Base-by-base conservation (phyloP, 805 yeast species). In the Hagleromyces aurorensis region DNA sequence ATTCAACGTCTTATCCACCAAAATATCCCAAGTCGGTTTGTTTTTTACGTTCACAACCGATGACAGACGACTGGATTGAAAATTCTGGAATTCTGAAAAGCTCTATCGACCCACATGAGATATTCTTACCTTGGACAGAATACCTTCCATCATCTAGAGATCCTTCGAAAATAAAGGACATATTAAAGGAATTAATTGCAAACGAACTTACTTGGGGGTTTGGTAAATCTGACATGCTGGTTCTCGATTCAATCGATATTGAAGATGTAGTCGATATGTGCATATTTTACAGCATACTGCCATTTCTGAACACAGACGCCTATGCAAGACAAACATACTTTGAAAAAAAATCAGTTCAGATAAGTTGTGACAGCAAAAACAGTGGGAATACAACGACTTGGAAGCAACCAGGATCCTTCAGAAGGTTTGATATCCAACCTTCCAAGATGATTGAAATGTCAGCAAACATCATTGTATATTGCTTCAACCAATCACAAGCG, bases 391-490 rank as follows among this genome's bases (percentile, higher is more conserved):
- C 33, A n/a, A 24, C 21, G 28, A 13, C 21, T 11, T n/a, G 48
- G 10, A 72, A 65, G 33, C 63, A 69, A 23, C 91, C 94, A 4
- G 75, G 83, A 5, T 73, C 84, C 3, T 65, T 86, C 32, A 68
- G 96, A 39, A 83, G 87, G 49, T 87, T 86, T 55, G 85, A 82
- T 48, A 73, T 81, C 33, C 97, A 89, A 57, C 80, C 76, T 12
- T 69, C 85, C n/a, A 86, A 85, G 49, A 61, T 44, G 37, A 22
- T 78, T 37, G 80, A 91, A 19, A 64, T 73, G 16, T 64, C 85
- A 7, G 68, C 91, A 0, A 93, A 83, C 48, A 70, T 85, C 29
- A 61, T 84, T 5, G 72, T 87, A n/a, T 89, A 86, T 52, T 71
- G 85, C 39, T 65, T 75, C 37, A 64, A 69, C 36, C 55, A 57